A percentile compares a stretch with the other conserved stretches of the same genome.
Evolutionary conservation across 2,329 filamentous ascomycete species (phyloP).

Genomic region (Fusarium sp.): DNA sequence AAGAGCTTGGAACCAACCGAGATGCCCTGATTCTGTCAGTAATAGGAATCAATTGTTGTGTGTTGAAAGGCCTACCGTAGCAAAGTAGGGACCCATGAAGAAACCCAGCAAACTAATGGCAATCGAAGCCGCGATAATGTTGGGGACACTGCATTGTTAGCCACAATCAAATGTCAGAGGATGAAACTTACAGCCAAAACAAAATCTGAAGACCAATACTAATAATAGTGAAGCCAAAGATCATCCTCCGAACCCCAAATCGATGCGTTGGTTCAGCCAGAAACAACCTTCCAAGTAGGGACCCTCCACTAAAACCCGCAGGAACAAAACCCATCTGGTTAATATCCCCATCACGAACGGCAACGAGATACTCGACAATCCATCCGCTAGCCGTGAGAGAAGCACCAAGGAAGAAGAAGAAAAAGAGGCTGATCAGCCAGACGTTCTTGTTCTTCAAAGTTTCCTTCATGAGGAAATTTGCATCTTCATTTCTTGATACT

Average conservation of each 20-base stretch:
- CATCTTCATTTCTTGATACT: constrained; percentile 43
- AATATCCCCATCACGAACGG: constrained; percentile 66
- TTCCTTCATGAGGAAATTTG: constrained; percentile 55
- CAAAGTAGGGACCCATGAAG: constrained; percentile 68
- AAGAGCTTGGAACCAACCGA: constrained; percentile 65
- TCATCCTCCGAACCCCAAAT: constrained; percentile 67
- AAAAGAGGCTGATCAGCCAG: constrained; percentile 70
- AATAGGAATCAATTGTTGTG: fast-evolving
- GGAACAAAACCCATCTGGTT: constrained; percentile 70
- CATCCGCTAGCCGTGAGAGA: constrained; percentile 67
- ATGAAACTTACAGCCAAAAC: constrained; percentile 64
- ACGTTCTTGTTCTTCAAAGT: constrained; percentile 58
- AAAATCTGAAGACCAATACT: constrained; percentile 66
- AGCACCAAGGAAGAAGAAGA: constrained; percentile 71
- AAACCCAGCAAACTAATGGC: constrained; percentile 66
- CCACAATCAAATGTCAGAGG: fast-evolving
- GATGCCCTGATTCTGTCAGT: constrained; percentile 55
- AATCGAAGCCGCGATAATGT: constrained; percentile 61
- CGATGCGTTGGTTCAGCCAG: constrained; percentile 69
- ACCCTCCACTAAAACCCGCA: constrained; percentile 68
- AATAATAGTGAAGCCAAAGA: constrained; percentile 63
- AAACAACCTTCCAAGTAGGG: constrained; percentile 65
- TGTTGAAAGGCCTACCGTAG: constrained; percentile 54
- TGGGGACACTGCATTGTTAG: constrained; percentile 49
- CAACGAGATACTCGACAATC: constrained; percentile 73